Percentiles rank a stretch among this genome's conserved stretches.
These are phyloP conservation scores for Bromus sterilis DNA, from an alignment of 176 grass and related monocot genomes.

Conservation along the genomic window DNA sequence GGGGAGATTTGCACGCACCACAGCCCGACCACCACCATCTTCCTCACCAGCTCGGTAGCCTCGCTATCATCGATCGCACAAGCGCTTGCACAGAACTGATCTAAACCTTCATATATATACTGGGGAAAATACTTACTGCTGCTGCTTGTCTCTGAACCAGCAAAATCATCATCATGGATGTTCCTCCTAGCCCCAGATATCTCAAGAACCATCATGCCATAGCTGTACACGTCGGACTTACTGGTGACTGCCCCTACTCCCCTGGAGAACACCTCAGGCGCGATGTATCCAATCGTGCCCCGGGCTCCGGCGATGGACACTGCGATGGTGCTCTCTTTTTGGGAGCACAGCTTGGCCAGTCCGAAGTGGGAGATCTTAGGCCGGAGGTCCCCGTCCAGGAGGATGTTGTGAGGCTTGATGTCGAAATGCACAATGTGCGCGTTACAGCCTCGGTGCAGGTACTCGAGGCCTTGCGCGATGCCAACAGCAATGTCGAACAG, in stretches of 20 bases:
- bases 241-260: conserved; percentile 22
- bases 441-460: conserved; percentile 46
- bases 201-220: conserved; percentile 48
- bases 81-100: neutral
- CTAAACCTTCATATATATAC: conserved; percentile 43
- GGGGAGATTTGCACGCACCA: conserved; percentile 44
- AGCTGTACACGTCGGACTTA: conserved; percentile 58
- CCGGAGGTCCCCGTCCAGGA: conserved; percentile 23
- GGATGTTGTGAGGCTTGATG: conserved; percentile 62
- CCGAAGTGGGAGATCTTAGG: conserved; percentile 59
- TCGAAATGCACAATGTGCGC: conserved; percentile 58
- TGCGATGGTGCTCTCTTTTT: conserved; percentile 27
- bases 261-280: conserved; percentile 26
- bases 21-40: conserved; percentile 38
- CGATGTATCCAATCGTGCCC: conserved; percentile 53
- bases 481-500: conserved; percentile 33
- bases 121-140: conserved; percentile 41
- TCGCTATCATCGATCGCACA: conserved; percentile 7
- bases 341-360: conserved; percentile 36
- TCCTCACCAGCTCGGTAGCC: conserved; percentile 15
- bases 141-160: neutral
- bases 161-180: neutral
- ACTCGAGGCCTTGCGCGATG: conserved; percentile 47
- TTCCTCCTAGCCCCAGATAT: conserved; percentile 31
- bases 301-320: conserved; percentile 24